Base-by-base conservation (phyloP, 345 rosid species). In the Populus tremula region DNA sequence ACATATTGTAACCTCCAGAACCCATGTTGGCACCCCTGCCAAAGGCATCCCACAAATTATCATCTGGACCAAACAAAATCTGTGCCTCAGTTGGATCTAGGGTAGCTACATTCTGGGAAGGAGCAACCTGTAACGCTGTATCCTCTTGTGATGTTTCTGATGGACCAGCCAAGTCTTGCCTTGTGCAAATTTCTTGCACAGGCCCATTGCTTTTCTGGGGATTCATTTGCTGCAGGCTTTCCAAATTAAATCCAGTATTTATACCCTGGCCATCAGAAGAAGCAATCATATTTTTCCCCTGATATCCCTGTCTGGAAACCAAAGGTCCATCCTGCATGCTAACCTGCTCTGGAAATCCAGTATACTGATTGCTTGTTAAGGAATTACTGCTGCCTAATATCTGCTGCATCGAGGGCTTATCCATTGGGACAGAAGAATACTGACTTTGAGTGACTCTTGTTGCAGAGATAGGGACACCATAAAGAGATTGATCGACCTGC, bases 41-140 rank as follows among this genome's bases (percentile, higher is more conserved):
- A 88, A 88, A 93, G 53, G 94, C 86, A 70, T 90, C 93, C 99
- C 96, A 96, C 68, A 88, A 73, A 85, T 75, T 90, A 71, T 92
- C 97, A 87, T 91, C 98, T n/a, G 92, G 85, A 79, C 96, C 94
- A 86, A 87, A 93, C 86, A 96, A 84, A 83, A 96, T 89, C 85
- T 84, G 92, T 82, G 91, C 96, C 83, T 96, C 99, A 10, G 91
- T 84, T 63, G 98, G 98, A 88, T 96, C 99, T 77, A 96, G 84
- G 20, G 93, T 76, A 77, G 94, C 90, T 54, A 84, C 84, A 80
- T 84, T 89, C 82, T 87, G 92, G 16, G 88, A 84, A 68, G 87
- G 78, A 50, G 63, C 67, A 38, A 64, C 80, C 76, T 84, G 84
- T 79, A 81, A 61, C 13, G 43, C 75, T 33, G 82, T 77, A 79